These are phyloP conservation scores for Ascochyta koolunga DNA, from an alignment of 2,329 filamentous ascomycete species.

Conservation along the genomic window DNA sequence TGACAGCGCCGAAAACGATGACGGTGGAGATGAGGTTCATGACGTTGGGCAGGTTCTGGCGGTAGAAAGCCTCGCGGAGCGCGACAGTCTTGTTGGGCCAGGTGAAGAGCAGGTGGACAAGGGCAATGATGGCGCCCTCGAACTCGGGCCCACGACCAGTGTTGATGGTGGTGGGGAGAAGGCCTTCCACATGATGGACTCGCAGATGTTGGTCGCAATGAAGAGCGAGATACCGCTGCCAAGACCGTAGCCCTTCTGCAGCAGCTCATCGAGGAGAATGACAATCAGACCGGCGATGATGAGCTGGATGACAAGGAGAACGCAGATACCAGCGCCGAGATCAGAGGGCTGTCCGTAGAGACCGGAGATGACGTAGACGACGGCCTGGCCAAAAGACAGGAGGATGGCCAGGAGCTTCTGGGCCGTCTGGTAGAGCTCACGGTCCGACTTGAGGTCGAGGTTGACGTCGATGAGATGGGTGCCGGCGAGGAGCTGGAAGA, in stretches of 20 bases:
- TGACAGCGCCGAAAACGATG: conserved; percentile 92
- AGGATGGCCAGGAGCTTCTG: conserved; percentile 94
- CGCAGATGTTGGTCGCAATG: conserved; percentile 99
- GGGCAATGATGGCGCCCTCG: conserved; percentile 95
- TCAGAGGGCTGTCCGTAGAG: conserved; percentile 97
- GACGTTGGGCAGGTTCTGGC: conserved; percentile 98
- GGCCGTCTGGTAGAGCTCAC: conserved; percentile 98
- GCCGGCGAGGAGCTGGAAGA: conserved; percentile 99
- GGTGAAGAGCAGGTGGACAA: conserved; percentile 97
- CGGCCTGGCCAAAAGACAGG: conserved; percentile 94
- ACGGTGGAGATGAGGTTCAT: conserved; percentile 97
- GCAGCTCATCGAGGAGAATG: conserved; percentile 97
- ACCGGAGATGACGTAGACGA: conserved; percentile 92
- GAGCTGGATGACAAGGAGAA: conserved; percentile 96
- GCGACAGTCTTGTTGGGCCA: conserved; percentile 99
- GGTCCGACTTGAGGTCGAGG: conserved; percentile 99
- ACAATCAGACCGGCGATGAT: conserved; percentile 98
- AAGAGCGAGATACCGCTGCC: conserved; percentile 99
- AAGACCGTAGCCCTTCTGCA: conserved; percentile 99
- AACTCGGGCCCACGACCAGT: conserved; percentile 98
- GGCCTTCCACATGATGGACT: conserved; percentile 99
- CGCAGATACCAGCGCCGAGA: conserved; percentile 96
- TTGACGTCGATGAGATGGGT: conserved; percentile 99
- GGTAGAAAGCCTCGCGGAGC: conserved; percentile 97
- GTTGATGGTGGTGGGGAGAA: conserved; percentile 99